phyloP scores from a whole-genome alignment of 1,139 yeast species.

The Suhomyces anneliseae region DNA sequence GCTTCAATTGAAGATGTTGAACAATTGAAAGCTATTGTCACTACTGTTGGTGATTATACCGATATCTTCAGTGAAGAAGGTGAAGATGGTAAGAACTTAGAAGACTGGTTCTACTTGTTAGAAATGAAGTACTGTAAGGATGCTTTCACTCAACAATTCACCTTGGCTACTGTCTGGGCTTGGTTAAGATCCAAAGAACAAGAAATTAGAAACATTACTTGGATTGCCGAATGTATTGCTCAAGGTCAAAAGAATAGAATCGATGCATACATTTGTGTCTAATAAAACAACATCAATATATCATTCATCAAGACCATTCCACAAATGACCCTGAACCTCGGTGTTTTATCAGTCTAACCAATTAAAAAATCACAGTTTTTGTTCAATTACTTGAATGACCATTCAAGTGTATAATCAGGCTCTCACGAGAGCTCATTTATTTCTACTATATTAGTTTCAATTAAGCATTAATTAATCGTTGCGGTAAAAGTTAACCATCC shows the following conservation, averaged over 20 bases:
- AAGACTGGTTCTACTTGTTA: constrained; percentile 88
- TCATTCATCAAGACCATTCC: too few relatives aligned
- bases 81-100: constrained; percentile 60
- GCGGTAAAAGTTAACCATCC: too few relatives aligned
- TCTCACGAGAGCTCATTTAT: neutral
- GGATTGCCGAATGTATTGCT: constrained; percentile 98
- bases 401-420: too few relatives aligned
- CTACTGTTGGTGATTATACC: constrained; percentile 70
- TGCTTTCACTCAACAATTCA: constrained; percentile 96
- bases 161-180: constrained; percentile 90
- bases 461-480: neutral
- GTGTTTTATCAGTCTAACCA: too few relatives aligned
- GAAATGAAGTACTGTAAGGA: constrained; percentile 92
- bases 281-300: constrained; percentile 13
- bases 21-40: constrained; percentile 71
- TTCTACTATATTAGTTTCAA: constrained; percentile 2
- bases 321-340: too few relatives aligned
- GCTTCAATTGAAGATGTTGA: constrained; percentile 84
- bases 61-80: constrained; percentile 64
- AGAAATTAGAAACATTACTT: constrained; percentile 92
- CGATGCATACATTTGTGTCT: constrained; percentile 74
- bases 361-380: too few relatives aligned
- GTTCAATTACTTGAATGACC: too few relatives aligned
- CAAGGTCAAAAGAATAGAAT: constrained; percentile 83
- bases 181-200: constrained; percentile 96